Base-by-base conservation (phyloP, 1,139 yeast species). In the Citeromyces hawaiiensis region DNA sequence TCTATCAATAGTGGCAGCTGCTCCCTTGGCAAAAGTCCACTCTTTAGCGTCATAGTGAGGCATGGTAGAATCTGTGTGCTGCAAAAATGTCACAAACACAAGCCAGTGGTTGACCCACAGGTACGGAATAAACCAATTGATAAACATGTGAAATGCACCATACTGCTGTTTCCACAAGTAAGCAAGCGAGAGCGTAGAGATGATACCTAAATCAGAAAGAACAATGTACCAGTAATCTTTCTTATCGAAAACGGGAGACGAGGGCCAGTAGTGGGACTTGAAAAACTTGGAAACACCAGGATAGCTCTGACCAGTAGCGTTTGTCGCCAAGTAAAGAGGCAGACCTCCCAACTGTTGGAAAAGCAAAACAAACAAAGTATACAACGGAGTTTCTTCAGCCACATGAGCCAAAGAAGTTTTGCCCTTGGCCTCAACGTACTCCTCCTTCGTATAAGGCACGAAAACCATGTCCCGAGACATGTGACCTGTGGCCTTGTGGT, bases 21-120 rank as follows among this genome's bases (percentile, higher is more conserved):
- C 94, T 50, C 94, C 94, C 53, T 87, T 71, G 44, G 93, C 91
- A 58, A 83, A 83, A 51, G 72, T 83, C 94, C 94, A 83, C 61
- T 79, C 76, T 31, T 60, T 59, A 41, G 76, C 72, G 44, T 74
- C 77, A 64, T 83, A 83, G 60, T 83, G 94, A 37, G 94, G 86
- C 68, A 83, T 68, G 14, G 75, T 60, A 37, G 87, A 82, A 60
- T 81, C 93, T 29, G 93, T 75, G 64, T 83, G 94, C 61, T 83
- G 94, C 53, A 83, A 70, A 61, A 69, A 83, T 38, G 94, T 83
- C 55, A 83, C 82, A 61, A 81, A 80, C 35, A 83, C 94, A 53
- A 83, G 70, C 94, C 94, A 83, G 64, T 83, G 93, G 71, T 83
- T 83, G 45, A 82, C 88, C 70, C 81, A 76, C 42, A 77, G 49